Base-by-base conservation (phyloP, 768 basidiomycete species). In the Sarcodon aspratus region DNA sequence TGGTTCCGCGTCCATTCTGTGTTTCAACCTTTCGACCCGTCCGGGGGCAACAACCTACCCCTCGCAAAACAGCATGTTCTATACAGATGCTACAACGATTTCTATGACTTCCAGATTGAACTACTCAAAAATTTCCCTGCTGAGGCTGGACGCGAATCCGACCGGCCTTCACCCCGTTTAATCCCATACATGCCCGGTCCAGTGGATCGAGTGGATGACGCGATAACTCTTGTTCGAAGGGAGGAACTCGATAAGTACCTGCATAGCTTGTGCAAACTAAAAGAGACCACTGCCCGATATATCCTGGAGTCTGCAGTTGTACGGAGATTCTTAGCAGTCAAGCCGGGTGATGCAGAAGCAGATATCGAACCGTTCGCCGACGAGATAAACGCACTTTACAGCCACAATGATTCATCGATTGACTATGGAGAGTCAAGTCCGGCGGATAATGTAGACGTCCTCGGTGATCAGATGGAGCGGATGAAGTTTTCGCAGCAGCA, bases 141-240 rank as follows among this genome's bases (percentile, higher is more conserved):
- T 42, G 96, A 99, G 67, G 96, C 92, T 11, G 96, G 96, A 17
- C 78, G 88, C 12, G 11, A 42, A 27, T 15, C 27, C 17, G 40
- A 42, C 17, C 15, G 13, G 6, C 40, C 40, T n/a, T 42, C 40
- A 9, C 66, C 81, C 34, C 76, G 96, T 34, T 85, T 95, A 46
- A 69, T 99, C 27, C 96, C 96, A 1, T 97, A 80, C 66, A 99
- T 99, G 96, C 96, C 96, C 3, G 96, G 96, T 3, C 96, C 94
- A 6, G 79, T 86, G 7, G 74, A 85, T 21, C 69, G 81, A 15
- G 91, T 97, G 33, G 83, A 93, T 66, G 85, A 90, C 54, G 72
- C 74, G 36, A 72, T 98, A 54, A 95, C 93, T 27, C 80, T 84
- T 12, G 76, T 79, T 33, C 73, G 96, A 48, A 76, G 84, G 52